A percentile compares a stretch with the other conserved stretches of the same genome.
These are phyloP conservation scores for Thermothelomyces thermophilus DNA, from an alignment of 2,329 filamentous ascomycete genomes.

Conservation along the genomic window DNA sequence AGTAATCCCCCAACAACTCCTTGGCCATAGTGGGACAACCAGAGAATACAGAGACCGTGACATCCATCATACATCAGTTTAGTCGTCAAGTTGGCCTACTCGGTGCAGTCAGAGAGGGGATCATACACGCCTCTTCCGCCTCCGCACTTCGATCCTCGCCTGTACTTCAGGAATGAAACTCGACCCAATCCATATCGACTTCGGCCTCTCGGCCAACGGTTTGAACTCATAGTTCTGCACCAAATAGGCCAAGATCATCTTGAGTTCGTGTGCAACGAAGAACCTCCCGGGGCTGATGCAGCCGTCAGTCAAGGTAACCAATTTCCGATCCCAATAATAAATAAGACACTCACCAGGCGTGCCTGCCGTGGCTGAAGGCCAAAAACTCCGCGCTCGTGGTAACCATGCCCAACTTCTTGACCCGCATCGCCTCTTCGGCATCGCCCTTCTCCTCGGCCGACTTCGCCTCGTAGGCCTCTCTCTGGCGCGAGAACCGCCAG, in stretches of 20 bases:
- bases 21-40: too few species aligned
- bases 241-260: conserved; percentile 46
- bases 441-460: conserved; percentile 26
- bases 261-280: conserved; percentile 50
- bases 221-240: conserved; percentile 48
- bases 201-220: conserved; percentile 34
- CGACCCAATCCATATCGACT: conserved; percentile 39
- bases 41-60: too few species aligned
- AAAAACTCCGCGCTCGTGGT: conserved; percentile 46
- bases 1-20: too few species aligned
- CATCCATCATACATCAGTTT: too few species aligned
- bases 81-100: neutral
- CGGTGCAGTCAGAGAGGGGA: neutral
- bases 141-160: conserved; percentile 29
- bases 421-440: conserved; percentile 28
- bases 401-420: conserved; percentile 44
- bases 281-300: conserved; percentile 44
- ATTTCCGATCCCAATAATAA: too few species aligned
- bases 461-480: conserved; percentile 34
- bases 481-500: conserved; percentile 40
- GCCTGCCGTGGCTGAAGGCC: conserved; percentile 51
- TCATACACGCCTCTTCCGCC: conserved; percentile 22
- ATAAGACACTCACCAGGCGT: conserved; percentile 40
- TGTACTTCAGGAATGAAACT: conserved; percentile 35
- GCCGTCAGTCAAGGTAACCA: conserved; percentile 1